Base-by-base conservation (phyloP, 1,139 yeast genomes). In the Magnusiomyces paraingens region DNA sequence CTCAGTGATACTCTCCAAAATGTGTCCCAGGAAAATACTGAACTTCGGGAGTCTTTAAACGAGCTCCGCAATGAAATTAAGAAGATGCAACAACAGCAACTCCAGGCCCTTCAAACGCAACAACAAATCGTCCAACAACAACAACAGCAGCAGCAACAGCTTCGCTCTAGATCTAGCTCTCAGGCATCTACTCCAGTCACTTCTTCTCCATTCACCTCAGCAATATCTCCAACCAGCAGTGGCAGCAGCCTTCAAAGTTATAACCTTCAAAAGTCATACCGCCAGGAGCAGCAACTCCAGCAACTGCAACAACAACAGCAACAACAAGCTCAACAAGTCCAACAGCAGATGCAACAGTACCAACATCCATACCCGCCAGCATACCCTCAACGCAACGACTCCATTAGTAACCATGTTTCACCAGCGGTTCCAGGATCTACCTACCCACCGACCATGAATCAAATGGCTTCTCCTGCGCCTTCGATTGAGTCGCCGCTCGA, bases 1-100 rank as follows among this genome's bases (percentile, higher is more conserved):
- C 75, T 79, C 49, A 83, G 80, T 50, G 72, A 79, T 29, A 77
- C 81, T 57, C 88, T 64, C 22, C 63, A 61, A 48, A 59, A 63
- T 17, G 58, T 59, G 51, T 57, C 59, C 43, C 59, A 55, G 26
- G 66, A 65, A 50, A 66, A 65, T 49, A 52, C 51, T 44, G 59
- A 54, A 47, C 58, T 66, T 54, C 36, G 59, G 12, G 54, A 52
- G 15, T 52, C 58, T 1, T 41, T 57, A 15, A 59, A 55, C 1
- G 60, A 56, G 14, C 55, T 60, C 26, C 49, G 56, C 39, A 55
- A 58, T 49, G 61, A 62, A 38, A 60, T 55, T 40, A 50, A 53
- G 43, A 22, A 15, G 15, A 50, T 50, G 41, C 48, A 36, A 20
- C 50, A 47, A 15, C 43, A 38, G 10, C 50, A 47, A 22, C 50